A percentile compares a stretch with the other conserved stretches of the same genome.
Evolutionary conservation across 1,284 basidiomycete genomes (phyloP).

Genomic region (Anthracocystis setariae): DNA sequence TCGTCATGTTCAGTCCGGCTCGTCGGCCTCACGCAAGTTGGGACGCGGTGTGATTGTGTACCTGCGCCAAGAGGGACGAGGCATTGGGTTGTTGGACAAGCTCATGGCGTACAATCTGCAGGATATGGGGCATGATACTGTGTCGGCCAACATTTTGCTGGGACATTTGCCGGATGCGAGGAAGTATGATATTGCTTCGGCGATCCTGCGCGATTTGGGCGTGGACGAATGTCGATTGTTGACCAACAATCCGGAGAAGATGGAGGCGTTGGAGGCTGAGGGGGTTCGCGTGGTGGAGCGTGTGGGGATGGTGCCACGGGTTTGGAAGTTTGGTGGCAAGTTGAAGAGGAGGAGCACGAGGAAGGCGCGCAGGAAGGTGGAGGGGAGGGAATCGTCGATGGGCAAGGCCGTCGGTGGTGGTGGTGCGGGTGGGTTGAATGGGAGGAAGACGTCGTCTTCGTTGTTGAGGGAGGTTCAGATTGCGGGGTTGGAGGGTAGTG

Average conservation of each 20-base stretch:
- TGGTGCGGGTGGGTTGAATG: background rate
- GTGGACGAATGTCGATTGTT: slow-evolving; percentile 78
- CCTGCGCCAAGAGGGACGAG: slow-evolving; percentile 97
- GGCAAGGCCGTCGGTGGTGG: background rate
- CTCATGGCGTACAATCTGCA: slow-evolving; percentile 98
- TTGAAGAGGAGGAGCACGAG: slow-evolving; percentile 9
- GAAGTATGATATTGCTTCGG: slow-evolving; percentile 88
- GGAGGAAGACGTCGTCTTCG: slow-evolving; percentile 13
- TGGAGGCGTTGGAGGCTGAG: slow-evolving; percentile 84
- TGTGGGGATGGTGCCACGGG: slow-evolving; percentile 92
- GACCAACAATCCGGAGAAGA: slow-evolving; percentile 98
- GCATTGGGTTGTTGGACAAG: slow-evolving; percentile 94
- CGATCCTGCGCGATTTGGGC: slow-evolving; percentile 87
- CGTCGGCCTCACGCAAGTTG: slow-evolving; percentile 6
- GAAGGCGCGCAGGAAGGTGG: slow-evolving; percentile 1
- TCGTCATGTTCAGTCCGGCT: background rate
- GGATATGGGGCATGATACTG: slow-evolving; percentile 97
- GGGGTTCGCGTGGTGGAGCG: slow-evolving; percentile 84
- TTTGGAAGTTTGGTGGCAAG: slow-evolving; percentile 74
- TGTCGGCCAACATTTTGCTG: slow-evolving; percentile 93
- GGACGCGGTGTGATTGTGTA: slow-evolving; percentile 87
- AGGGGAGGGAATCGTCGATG: background rate
- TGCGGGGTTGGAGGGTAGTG: slow-evolving; percentile 24
- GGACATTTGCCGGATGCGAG: slow-evolving; percentile 94
- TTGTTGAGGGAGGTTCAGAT: slow-evolving; percentile 21